Base-by-base conservation (phyloP, 805 yeast species). In the Saturnispora gosingensis region DNA sequence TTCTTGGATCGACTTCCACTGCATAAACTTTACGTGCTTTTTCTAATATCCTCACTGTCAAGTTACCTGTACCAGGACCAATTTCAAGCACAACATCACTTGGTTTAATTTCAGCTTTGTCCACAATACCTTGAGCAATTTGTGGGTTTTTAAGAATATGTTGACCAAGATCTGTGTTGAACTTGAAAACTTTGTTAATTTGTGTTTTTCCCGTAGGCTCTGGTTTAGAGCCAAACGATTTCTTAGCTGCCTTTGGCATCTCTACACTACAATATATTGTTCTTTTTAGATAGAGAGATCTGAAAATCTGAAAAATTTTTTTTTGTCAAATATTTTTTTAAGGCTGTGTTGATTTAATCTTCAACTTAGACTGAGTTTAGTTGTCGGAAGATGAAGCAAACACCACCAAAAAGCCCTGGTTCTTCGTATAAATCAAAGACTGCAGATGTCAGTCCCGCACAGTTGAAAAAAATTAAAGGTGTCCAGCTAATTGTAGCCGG, bases 11-110 rank as follows among this genome's bases (percentile, higher is more conserved):
- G 88, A 90, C 90, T 72, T 93, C 99, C 50, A 87, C 93, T 0
- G 98, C 99, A 46, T 88, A 78, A n/a, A 91, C 97, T 60, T 88
- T 89, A 52, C 87, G 76, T 0, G 97, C 98, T 67, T 89, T 85
- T 60, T 91, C 97, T 51, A 93, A 69, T 36, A 93, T 93, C 55
- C 95, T 76, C 36, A 91, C 95, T 0, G 99, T 93, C 70, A 93
- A 75, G 63, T 93, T 93, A 72, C 99, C 99, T 0, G 99, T 93
- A 80, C 99, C 99, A 3, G 99, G 99, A 61, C 99, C 99, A 49
- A 93, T 96, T 72, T 93, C 99, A 42, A 93, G 73, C 1, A 93
- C 98, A 7, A 82, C 81, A 64, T 93, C 99, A 30, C 95, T 83
- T 3, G 98, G 97, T 61, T 82, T 85, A 51, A 93, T 85, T 38